Evolutionary conservation across 2,329 filamentous ascomycete genomes (phyloP).

Genomic region (Stachybotrys echinatus): DNA sequence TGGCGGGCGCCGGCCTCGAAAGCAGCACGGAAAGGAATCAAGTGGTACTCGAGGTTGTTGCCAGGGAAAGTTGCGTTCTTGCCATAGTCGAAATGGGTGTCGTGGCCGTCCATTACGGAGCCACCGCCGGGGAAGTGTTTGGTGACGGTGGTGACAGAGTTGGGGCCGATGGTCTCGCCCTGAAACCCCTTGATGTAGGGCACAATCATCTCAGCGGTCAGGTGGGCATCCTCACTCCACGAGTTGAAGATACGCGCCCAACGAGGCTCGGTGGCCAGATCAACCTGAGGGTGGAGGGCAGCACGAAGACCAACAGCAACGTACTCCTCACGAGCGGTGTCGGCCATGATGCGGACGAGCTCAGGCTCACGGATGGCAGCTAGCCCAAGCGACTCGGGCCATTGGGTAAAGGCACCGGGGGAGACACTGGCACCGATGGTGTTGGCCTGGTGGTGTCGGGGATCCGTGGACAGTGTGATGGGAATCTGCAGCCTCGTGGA

Average conservation of each 20-base stretch:
- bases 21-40: conserved; percentile 44
- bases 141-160: conserved; percentile 38
- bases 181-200: conserved; percentile 42
- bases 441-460: conserved; percentile 36
- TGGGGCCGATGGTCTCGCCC: conserved; percentile 25
- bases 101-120: conserved; percentile 40
- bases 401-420: conserved; percentile 26
- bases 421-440: conserved; percentile 32
- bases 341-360: conserved; percentile 37
- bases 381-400: conserved; percentile 43
- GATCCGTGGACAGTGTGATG: conserved; percentile 20
- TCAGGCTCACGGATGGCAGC: conserved; percentile 38
- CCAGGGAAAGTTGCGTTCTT: conserved; percentile 27
- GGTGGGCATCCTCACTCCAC: conserved; percentile 40
- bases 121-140: conserved; percentile 49
- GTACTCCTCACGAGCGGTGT: conserved; percentile 41
- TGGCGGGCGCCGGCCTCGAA: conserved; percentile 42
- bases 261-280: conserved; percentile 42
- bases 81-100: conserved; percentile 35
- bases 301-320: conserved; percentile 31
- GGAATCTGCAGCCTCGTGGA: no score
- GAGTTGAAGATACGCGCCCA: conserved; percentile 40
- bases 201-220: conserved; percentile 26
- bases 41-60: conserved; percentile 42
- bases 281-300: conserved; percentile 25